These are phyloP conservation scores for Fusarium sp. DNA, from an alignment of 2,329 filamentous ascomycete species.

Conservation along the genomic window DNA sequence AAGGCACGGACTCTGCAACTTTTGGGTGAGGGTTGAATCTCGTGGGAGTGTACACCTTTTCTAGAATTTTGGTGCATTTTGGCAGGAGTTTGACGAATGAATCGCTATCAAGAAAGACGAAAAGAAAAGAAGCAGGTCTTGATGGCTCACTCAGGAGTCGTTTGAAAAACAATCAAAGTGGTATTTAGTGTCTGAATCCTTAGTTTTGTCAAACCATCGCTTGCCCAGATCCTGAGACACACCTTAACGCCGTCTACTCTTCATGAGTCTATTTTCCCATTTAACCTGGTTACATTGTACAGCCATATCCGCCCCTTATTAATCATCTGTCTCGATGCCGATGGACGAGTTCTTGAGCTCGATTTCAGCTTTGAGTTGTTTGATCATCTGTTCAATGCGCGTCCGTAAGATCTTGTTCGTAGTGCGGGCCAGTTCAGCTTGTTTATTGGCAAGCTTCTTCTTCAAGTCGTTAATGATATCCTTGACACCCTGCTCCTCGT, in stretches of 20 bases:
- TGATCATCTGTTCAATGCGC: slow-evolving; percentile 65
- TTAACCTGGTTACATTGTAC: not conserved
- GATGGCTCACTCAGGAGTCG: slow-evolving; percentile 1
- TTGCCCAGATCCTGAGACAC: slow-evolving; percentile 19
- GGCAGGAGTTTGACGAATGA: not conserved
- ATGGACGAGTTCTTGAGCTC: slow-evolving; percentile 61
- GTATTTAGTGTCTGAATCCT: slow-evolving; percentile 37
- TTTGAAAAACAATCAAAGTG: slow-evolving; percentile 26
- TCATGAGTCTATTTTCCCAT: slow-evolving; percentile 6
- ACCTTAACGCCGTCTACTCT: slow-evolving; percentile 36
- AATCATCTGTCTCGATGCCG: slow-evolving; percentile 57
- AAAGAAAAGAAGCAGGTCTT: not conserved
- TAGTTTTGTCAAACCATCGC: slow-evolving; percentile 25
- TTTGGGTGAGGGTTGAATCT: slow-evolving; percentile 30
- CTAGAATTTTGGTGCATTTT: not conserved
- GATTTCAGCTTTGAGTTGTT: slow-evolving; percentile 60
- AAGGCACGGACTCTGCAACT: slow-evolving; percentile 36
- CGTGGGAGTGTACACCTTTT: not conserved
- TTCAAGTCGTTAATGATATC: slow-evolving; percentile 68
- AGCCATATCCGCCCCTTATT: not conserved
- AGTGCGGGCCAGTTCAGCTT: slow-evolving; percentile 60
- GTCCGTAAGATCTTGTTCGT: slow-evolving; percentile 63
- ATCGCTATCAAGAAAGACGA: not conserved
- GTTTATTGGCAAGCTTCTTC: slow-evolving; percentile 62
- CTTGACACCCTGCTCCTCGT: slow-evolving; percentile 67